Percentiles rank a stretch among this genome's conserved stretches.
These are phyloP conservation scores for Alternaria metachromatica DNA, from an alignment of 2,329 filamentous ascomycete genomes.

Conservation along the genomic window DNA sequence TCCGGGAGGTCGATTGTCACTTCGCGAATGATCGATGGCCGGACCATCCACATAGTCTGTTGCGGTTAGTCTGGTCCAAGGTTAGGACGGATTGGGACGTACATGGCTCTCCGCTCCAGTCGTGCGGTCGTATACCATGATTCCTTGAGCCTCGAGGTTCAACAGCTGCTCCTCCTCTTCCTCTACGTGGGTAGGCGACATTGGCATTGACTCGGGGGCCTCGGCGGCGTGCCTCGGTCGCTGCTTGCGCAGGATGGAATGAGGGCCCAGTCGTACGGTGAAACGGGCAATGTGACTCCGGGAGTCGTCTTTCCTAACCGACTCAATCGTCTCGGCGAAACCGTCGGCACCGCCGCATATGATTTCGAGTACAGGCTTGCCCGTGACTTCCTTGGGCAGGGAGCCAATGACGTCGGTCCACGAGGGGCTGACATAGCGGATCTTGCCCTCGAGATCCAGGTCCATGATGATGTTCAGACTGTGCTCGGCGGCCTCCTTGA, in stretches of 20 bases:
- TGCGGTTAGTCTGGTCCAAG: constrained; percentile 30
- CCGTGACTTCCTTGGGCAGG: constrained; percentile 72
- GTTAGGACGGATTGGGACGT: constrained; percentile 52
- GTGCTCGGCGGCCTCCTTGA: constrained; percentile 94
- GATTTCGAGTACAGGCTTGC: constrained; percentile 78
- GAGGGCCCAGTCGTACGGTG: constrained; percentile 45
- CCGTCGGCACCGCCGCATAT: constrained; percentile 79
- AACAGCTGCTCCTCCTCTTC: constrained; percentile 62
- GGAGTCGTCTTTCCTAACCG: constrained; percentile 86
- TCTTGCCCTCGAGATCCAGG: constrained; percentile 84
- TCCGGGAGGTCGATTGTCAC: constrained; percentile 94
- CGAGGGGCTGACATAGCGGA: constrained; percentile 96
- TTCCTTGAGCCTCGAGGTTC: constrained; percentile 92
- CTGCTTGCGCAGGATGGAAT: constrained; percentile 44
- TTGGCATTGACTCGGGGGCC: constrained; percentile 37
- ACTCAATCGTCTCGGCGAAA: constrained; percentile 84
- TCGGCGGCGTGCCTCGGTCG: constrained; percentile 32
- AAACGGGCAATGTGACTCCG: constrained; percentile 76
- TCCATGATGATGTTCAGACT: constrained; percentile 97
- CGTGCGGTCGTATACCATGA: constrained; percentile 93
- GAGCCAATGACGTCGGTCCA: constrained; percentile 95
- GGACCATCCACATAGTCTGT: constrained; percentile 99
- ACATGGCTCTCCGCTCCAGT: constrained; percentile 90
- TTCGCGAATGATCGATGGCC: constrained; percentile 87
- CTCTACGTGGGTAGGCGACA: constrained; percentile 37